Evolutionary conservation across 2,329 filamentous ascomycete genomes (phyloP).

Genomic region (Colletotrichum chlorophyti): DNA sequence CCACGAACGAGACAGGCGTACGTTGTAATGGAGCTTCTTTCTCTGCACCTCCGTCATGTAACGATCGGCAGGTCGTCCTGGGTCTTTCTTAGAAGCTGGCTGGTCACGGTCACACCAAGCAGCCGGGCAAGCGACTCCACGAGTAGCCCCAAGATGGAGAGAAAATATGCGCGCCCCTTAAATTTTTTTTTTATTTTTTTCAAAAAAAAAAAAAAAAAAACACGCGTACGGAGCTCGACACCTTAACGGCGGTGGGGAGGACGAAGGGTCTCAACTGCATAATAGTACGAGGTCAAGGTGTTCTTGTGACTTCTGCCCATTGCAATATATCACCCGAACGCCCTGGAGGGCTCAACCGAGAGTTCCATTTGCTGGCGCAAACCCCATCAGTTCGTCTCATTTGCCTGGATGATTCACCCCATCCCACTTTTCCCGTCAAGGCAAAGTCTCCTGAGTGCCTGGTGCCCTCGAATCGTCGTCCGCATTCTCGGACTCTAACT

Average conservation of each 20-base stretch:
- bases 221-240: not conserved
- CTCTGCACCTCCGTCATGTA: too few species aligned
- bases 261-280: too few species aligned
- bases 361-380: not conserved
- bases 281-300: too few species aligned
- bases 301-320: too few species aligned
- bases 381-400: conserved; percentile 20
- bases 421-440: conserved; percentile 24
- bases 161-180: too few species aligned
- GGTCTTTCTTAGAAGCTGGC: too few species aligned
- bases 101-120: not conserved
- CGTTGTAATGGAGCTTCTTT: not conserved
- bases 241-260: not conserved
- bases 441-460: not conserved
- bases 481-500: not conserved
- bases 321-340: not conserved
- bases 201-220: too few species aligned
- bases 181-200: too few species aligned
- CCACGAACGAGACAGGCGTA: not conserved
- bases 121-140: not conserved
- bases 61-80: not conserved
- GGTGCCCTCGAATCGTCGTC: not conserved
- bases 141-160: not conserved
- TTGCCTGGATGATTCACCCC: not conserved
- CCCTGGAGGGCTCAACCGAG: not conserved